Evolutionary conservation across 192 early-diverging fungal genomes (phyloP).

Genomic region (Ambispora gerdemannii): DNA sequence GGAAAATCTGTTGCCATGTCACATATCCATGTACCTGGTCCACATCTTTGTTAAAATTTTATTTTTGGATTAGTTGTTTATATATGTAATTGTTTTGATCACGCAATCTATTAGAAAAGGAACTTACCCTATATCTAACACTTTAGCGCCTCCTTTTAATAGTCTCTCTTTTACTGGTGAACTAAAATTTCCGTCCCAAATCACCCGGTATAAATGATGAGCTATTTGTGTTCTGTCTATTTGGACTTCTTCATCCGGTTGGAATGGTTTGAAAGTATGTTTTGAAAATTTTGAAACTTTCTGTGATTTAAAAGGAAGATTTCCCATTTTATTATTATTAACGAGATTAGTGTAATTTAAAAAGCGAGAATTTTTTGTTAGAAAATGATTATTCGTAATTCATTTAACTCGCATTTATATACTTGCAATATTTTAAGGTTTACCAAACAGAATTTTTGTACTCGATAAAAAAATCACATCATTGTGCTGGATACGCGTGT

Average conservation of each 20-base stretch:
- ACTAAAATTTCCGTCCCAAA: neutral
- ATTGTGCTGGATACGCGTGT: too few species aligned
- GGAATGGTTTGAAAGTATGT: too few species aligned
- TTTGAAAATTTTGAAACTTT: too few species aligned
- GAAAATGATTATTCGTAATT: too few species aligned
- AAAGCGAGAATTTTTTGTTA: too few species aligned
- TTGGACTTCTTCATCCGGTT: too few species aligned
- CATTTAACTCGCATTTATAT: too few species aligned
- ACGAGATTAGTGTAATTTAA: neutral
- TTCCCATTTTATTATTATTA: too few species aligned
- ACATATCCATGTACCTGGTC: neutral
- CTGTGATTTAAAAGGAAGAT: too few species aligned
- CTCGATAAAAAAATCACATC: too few species aligned
- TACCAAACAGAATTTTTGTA: too few species aligned
- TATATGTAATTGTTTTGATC: neutral
- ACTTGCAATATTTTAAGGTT: too few species aligned
- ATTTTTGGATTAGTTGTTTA: neutral
- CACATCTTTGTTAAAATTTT: conserved; percentile 8
- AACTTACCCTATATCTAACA: conserved; percentile 3
- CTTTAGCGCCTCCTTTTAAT: neutral
- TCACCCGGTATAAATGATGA: neutral
- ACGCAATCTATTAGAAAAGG: neutral
- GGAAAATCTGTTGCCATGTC: conserved; percentile 4
- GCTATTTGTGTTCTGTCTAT: neutral
- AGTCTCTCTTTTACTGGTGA: neutral